These are phyloP conservation scores for Pleoardoris graminearum DNA, from an alignment of 2,329 filamentous ascomycete genomes.

Conservation along the genomic window DNA sequence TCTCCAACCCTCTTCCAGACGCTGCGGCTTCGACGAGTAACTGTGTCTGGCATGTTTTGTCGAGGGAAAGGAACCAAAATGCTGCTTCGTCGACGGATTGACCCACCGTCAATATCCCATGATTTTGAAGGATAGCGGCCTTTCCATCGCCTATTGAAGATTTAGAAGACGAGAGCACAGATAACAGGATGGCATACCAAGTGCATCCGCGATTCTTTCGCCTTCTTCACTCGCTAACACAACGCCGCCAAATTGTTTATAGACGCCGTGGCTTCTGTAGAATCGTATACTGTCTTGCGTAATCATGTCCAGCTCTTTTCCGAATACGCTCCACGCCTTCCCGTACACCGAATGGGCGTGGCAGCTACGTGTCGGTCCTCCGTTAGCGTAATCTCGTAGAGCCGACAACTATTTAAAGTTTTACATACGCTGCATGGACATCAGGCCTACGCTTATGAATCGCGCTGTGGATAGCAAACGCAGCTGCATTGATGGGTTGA, in stretches of 20 bases:
- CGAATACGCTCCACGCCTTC: slow-evolving; percentile 54
- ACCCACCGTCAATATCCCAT: slow-evolving; percentile 46
- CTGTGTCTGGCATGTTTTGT: slow-evolving; percentile 53
- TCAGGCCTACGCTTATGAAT: slow-evolving; percentile 45
- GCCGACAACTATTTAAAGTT: too few relatives aligned
- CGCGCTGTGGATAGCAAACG: slow-evolving; percentile 53
- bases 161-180: not conserved
- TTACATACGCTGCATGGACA: slow-evolving; percentile 43
- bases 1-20: slow-evolving; percentile 44
- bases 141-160: slow-evolving; percentile 32
- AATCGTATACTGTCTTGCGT: slow-evolving; percentile 54
- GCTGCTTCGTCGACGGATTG: slow-evolving; percentile 50
- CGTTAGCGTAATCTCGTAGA: too few relatives aligned
- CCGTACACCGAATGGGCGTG: slow-evolving; percentile 53
- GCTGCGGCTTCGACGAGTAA: slow-evolving; percentile 49
- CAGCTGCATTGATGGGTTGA: slow-evolving; percentile 51
- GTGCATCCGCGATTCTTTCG: slow-evolving; percentile 47
- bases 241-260: slow-evolving; percentile 47
- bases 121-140: slow-evolving; percentile 46
- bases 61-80: slow-evolving; percentile 52
- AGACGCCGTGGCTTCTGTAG: slow-evolving; percentile 47
- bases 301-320: slow-evolving; percentile 52
- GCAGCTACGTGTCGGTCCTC: slow-evolving; percentile 20
- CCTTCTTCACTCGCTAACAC: slow-evolving; percentile 50
- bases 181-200: slow-evolving; percentile 21